Base-by-base conservation (phyloP, 768 basidiomycete species). In the Collybiopsis luxurians region DNA sequence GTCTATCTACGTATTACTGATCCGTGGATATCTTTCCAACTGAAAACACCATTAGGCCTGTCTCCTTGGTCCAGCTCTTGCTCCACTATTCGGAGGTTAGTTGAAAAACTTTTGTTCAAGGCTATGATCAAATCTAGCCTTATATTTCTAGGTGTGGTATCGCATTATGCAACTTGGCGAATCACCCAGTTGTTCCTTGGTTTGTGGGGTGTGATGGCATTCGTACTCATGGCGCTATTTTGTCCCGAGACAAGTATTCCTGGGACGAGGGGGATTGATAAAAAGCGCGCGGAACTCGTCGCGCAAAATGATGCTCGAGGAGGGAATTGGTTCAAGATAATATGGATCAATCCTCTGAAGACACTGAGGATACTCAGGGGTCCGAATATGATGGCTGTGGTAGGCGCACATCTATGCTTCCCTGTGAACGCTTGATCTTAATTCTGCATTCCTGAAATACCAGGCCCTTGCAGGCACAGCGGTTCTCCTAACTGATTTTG, bases 161-260 rank as follows among this genome's bases (percentile, higher is more conserved):
- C 86, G 0, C 73, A 85, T 52, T 87, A 86, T 59, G 76, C 75
- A 31, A 88, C 87, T 0, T 90, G 89, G 87, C 78, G 88, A 0
- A 59, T 75, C 3, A 79, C 86, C 67, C 86, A 90, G 63, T 63
- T 69, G 7, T 61, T 63, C 0, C 57, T 89, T 1, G 79, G 77
- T 2, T 36, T 73, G 0, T 66, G 71, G 38, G 79, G 78, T 2
- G 36, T 79, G 0, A 13, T 76, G 0, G 70, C 73, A 1, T 72
- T 81, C 34, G 6, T 77, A 5, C 58, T 71, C 4, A 72, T 87
- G 30, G 48, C 65, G 1, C 40, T 78, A 2, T 76, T 75, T 52
- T 76, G 87, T n/a, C 87, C 87, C 0, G 88, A 90, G 62, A 89
- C 87, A 2, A 81, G 79, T 49, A 83, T 86, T 61, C 86, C 87